Percentiles rank a stretch among this genome's conserved stretches.
These are phyloP conservation scores for Tolypocladium capitatum DNA, from an alignment of 2,329 filamentous ascomycete genomes.

Conservation along the genomic window DNA sequence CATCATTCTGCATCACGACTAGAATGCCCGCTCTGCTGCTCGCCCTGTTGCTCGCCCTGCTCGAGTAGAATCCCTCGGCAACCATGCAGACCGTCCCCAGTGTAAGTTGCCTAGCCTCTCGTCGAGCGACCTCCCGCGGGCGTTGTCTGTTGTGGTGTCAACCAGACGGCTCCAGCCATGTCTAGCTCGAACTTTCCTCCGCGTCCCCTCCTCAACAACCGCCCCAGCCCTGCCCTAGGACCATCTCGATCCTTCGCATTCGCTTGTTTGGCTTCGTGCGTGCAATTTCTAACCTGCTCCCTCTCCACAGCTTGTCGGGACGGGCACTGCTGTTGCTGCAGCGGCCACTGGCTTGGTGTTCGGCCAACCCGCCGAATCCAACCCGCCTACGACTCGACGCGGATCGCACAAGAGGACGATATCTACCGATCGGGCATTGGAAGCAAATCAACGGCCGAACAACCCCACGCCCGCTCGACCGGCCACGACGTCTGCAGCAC, in stretches of 20 bases:
- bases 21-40: slow-evolving; percentile 23
- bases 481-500: slow-evolving; percentile 26
- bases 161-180: not conserved
- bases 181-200: slow-evolving; percentile 9
- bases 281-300: not conserved
- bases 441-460: slow-evolving; percentile 12
- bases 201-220: not conserved
- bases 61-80: slow-evolving; percentile 25
- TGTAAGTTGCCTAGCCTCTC: slow-evolving; percentile 21
- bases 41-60: slow-evolving; percentile 21
- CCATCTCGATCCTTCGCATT: not conserved
- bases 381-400: slow-evolving; percentile 10
- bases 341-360: slow-evolving; percentile 46
- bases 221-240: not conserved
- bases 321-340: slow-evolving; percentile 47
- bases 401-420: slow-evolving; percentile 16
- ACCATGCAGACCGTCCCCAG: slow-evolving; percentile 42
- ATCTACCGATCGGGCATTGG: slow-evolving; percentile 21
- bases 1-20: slow-evolving; percentile 12
- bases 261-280: not conserved
- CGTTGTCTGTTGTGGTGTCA: slow-evolving; percentile 1
- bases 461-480: slow-evolving; percentile 23
- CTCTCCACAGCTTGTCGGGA: slow-evolving; percentile 40
- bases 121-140: not conserved
- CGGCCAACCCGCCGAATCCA: slow-evolving; percentile 28